Conservation (phyloP, 2,329 filamentous ascomycete species). For the Aureobasidium uvarum region DNA sequence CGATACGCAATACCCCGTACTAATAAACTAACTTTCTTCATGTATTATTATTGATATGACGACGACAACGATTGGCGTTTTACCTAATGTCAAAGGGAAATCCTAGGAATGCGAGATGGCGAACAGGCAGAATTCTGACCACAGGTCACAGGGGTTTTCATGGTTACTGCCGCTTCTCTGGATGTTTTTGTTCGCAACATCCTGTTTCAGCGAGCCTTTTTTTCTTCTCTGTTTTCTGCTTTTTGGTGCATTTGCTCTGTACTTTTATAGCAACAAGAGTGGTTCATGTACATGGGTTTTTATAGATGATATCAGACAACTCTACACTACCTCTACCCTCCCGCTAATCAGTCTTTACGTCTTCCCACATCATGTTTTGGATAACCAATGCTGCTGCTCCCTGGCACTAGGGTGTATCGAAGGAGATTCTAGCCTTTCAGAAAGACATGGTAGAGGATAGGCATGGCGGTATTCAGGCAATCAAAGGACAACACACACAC, state of each 20-base stretch:
- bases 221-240: background rate
- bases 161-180: background rate
- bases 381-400: no score
- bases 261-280: background rate
- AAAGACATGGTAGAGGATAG: no score
- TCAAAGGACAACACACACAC: no score
- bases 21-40: constrained; percentile 22
- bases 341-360: no score
- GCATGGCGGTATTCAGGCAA: no score
- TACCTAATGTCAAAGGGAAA: background rate
- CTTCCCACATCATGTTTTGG: no score
- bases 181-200: background rate
- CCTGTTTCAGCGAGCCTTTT: background rate
- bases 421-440: no score
- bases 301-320: background rate
- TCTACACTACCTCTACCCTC: background rate
- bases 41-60: constrained; percentile 18
- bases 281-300: background rate
- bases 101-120: background rate
- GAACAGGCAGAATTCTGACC: background rate
- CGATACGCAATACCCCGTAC: background rate
- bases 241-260: background rate
- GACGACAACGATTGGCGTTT: constrained; percentile 6
- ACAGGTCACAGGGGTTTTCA: background rate
- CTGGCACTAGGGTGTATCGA: no score